A percentile compares a stretch with the other conserved stretches of the same genome.
Evolutionary conservation across 345 rosid genomes (phyloP).

Genomic region (Aquilaria malaccensis): DNA sequence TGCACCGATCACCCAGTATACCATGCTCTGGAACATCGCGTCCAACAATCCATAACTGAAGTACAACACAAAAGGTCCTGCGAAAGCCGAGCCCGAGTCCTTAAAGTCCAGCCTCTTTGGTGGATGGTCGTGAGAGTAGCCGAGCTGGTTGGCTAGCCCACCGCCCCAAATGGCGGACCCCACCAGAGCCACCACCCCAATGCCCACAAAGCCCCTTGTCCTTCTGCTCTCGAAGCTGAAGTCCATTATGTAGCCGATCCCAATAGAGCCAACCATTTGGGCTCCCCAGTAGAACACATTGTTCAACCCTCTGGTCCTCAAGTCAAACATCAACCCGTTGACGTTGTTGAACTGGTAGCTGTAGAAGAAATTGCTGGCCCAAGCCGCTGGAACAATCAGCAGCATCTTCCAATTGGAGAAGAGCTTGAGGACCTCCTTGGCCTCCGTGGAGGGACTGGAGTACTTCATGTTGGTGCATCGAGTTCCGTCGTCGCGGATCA

Average conservation of each 20-base stretch:
- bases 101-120: slow-evolving; percentile 61
- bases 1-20: slow-evolving; percentile 92
- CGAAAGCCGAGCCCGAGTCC: slow-evolving; percentile 47
- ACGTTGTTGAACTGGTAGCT: slow-evolving; percentile 82
- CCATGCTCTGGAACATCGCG: slow-evolving; percentile 88
- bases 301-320: slow-evolving; percentile 83
- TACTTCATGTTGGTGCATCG: slow-evolving; percentile 45
- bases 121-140: slow-evolving; percentile 26
- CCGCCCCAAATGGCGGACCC: slow-evolving; percentile 82
- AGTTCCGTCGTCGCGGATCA: slow-evolving; percentile 55
- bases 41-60: slow-evolving; percentile 80
- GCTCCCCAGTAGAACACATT: slow-evolving; percentile 95
- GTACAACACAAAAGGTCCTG: slow-evolving; percentile 71
- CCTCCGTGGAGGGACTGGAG: slow-evolving; percentile 37
- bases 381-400: slow-evolving; percentile 67
- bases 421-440: slow-evolving; percentile 30
- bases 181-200: slow-evolving; percentile 42
- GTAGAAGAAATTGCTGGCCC: slow-evolving; percentile 91
- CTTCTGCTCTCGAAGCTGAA: slow-evolving; percentile 71
- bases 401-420: slow-evolving; percentile 67
- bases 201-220: slow-evolving; percentile 66
- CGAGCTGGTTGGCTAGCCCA: slow-evolving; percentile 65
- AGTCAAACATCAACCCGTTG: slow-evolving; percentile 49
- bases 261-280: slow-evolving; percentile 71
- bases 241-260: slow-evolving; percentile 68